Evolutionary conservation across 495 filamentous ascomycete genomes (phyloP).

Genomic region (Lindgomyces ingoldianus): DNA sequence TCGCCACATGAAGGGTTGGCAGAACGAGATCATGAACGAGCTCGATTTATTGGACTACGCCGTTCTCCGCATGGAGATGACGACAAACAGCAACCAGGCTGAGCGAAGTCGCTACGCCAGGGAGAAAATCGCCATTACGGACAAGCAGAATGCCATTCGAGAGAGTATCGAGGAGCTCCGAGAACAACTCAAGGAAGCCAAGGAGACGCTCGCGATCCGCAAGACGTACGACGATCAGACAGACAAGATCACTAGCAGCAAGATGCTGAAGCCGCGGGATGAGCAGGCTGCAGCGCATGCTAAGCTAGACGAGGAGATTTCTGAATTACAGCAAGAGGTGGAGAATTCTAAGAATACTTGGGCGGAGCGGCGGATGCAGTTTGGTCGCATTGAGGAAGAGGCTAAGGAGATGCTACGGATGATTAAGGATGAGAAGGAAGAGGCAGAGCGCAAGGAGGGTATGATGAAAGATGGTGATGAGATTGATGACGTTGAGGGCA

Average conservation of each 20-base stretch:
- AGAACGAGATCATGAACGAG: conserved; percentile 83
- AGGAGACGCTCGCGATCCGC: conserved; percentile 70
- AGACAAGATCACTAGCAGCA: conserved; percentile 83
- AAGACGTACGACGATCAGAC: conserved; percentile 84
- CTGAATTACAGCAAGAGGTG: conserved; percentile 81
- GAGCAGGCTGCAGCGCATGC: conserved; percentile 77
- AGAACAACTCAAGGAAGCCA: conserved; percentile 71
- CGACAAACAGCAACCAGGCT: conserved; percentile 74
- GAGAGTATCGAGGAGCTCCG: conserved; percentile 73
- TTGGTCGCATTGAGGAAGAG: conserved; percentile 87
- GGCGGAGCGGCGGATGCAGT: conserved; percentile 83
- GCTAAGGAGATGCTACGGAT: conserved; percentile 78
- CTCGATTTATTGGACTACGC: conserved; percentile 86
- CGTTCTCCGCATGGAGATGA: conserved; percentile 84
- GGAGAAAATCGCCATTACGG: conserved; percentile 74
- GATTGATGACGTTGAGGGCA: conserved; percentile 66
- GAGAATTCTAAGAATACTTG: conserved; percentile 79
- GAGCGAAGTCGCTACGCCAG: conserved; percentile 85
- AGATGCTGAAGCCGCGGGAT: conserved; percentile 73
- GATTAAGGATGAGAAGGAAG: conserved; percentile 96
- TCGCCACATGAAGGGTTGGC: conserved; percentile 61
- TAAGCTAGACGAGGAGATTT: conserved; percentile 84
- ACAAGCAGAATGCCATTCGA: conserved; percentile 72
- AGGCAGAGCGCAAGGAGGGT: conserved; percentile 70
- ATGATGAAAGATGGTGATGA: conserved; percentile 62